These are phyloP conservation scores for Leishmania turanica DNA, from an alignment of 208 protist genomes.

Conservation along the genomic window DNA sequence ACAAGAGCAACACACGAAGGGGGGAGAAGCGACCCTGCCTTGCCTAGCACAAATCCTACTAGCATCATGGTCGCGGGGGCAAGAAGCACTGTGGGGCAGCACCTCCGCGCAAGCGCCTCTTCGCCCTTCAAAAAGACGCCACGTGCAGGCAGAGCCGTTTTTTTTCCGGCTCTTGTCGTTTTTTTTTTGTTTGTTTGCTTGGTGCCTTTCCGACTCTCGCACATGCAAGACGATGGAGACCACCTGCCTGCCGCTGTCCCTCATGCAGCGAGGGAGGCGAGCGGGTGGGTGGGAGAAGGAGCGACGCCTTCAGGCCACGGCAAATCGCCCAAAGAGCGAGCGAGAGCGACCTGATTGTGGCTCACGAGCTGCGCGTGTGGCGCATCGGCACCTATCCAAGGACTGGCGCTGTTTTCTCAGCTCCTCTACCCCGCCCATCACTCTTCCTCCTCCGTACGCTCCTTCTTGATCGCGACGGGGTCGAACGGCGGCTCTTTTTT, in stretches of 20 bases:
- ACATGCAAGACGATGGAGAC: neutral
- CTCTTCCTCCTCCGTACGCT: conserved; percentile 19
- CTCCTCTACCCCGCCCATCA: neutral
- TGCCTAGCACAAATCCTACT: neutral
- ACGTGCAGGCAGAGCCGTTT: neutral
- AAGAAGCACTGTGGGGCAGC: neutral
- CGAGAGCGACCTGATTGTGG: neutral
- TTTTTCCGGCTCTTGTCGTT: neutral
- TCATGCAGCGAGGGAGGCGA: neutral
- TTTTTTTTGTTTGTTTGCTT: no score
- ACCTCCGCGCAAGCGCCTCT: neutral
- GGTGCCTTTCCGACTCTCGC: neutral
- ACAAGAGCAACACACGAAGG: neutral
- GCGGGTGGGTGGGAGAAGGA: neutral
- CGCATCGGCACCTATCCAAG: neutral
- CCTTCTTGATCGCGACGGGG: conserved; percentile 12
- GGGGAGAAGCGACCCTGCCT: neutral
- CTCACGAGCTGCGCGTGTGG: neutral
- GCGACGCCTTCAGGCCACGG: neutral
- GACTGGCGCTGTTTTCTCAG: neutral
- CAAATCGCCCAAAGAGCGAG: neutral
- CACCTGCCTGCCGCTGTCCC: neutral
- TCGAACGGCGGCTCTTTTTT: conserved; percentile 26
- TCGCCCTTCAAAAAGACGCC: neutral
- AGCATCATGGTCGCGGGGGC: no score